Evolutionary conservation across 345 rosid genomes (phyloP), one percentile per base, ranked within the genome.

Genomic region (Noccaea bulbosa): DNA sequence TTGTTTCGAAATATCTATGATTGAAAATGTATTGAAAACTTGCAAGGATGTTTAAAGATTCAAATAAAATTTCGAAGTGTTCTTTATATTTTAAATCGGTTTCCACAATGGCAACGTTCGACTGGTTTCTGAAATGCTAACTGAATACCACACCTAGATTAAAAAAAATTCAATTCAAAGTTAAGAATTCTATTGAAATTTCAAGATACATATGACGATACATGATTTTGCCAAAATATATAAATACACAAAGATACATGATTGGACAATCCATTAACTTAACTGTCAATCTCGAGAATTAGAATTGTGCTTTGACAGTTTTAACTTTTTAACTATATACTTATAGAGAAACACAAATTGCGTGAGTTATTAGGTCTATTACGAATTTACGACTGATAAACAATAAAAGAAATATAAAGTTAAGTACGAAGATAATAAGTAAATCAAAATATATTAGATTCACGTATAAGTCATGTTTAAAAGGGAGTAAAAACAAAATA

Each of bases 391-490:
- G 71, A 73, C 71, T 39, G 65, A 20, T 39, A 65, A 55, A 39
- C 27, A 40, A 48, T 47, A 38, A 60, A 48, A 38, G 5, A 16
- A 53, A 24, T 17, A 65, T 27, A 30, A 38, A 73, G 40, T 38
- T 30, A 47, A 43, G 12, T 38, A 56, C 66, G 38, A 11, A 37
- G 55, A 27, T 12, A 64, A 63, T 7, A 53, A 43, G 47, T 1
- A 2, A 66, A 7, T 27, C 15, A 64, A 55, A 20, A 1, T 16
- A 11, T 39, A 67, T 22, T 46, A 60, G 62, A 34, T 74, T 74
- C 68, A 74, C 73, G 73, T 59, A 67, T 59, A 67, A 66, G 62
- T 59, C 68, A 74, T 74, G 78, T 52, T 67, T 24, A 67, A 59
- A 66, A 60, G 62, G 46, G 54, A 61, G 52, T 43, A 50, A 51